Evolutionary conservation across 805 yeast genomes (phyloP).

Genomic region (Starmerella sp.): DNA sequence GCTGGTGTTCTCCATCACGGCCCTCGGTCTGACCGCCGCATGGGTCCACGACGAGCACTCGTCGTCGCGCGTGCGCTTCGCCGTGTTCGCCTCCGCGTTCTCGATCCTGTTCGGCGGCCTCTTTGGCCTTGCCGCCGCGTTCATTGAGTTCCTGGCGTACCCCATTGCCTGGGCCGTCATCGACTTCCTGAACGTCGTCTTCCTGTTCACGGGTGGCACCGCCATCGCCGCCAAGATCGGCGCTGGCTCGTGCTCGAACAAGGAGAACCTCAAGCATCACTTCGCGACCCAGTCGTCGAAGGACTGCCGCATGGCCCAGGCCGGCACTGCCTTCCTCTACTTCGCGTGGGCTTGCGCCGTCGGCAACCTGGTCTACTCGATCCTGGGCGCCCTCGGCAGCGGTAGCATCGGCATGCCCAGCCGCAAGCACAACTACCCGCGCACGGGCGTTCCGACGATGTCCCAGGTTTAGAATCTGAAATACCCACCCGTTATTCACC

Average conservation of each 20-base stretch:
- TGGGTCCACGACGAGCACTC: slow-evolving; percentile 47
- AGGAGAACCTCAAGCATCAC: slow-evolving; percentile 52
- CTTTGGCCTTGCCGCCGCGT: slow-evolving; percentile 66
- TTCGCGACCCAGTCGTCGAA: slow-evolving; percentile 56
- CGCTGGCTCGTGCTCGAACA: slow-evolving; percentile 73
- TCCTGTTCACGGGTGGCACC: slow-evolving; percentile 89
- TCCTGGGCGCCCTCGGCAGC: slow-evolving; percentile 42
- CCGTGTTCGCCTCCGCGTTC: slow-evolving; percentile 76
- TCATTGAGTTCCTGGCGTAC: slow-evolving; percentile 72
- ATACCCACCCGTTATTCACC: neutral
- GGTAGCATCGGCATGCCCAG: slow-evolving; percentile 34
- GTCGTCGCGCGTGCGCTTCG: slow-evolving; percentile 76
- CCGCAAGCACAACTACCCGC: slow-evolving; percentile 40
- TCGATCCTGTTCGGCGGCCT: slow-evolving; percentile 41
- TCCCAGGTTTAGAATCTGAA: slow-evolving; percentile 56
- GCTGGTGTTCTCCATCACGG: slow-evolving; percentile 64
- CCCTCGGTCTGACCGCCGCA: slow-evolving; percentile 83
- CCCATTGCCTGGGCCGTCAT: slow-evolving; percentile 63
- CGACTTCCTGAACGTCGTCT: slow-evolving; percentile 81
- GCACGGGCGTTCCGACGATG: slow-evolving; percentile 83
- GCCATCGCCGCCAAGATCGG: slow-evolving; percentile 87
- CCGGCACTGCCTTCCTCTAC: slow-evolving; percentile 72
- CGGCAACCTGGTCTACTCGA: slow-evolving; percentile 46
- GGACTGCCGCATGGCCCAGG: slow-evolving; percentile 94
- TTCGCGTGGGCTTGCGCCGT: slow-evolving; percentile 68